phyloP scores from a whole-genome alignment of 805 yeast genomes.

The Limtongozyma cylindracea region DNA sequence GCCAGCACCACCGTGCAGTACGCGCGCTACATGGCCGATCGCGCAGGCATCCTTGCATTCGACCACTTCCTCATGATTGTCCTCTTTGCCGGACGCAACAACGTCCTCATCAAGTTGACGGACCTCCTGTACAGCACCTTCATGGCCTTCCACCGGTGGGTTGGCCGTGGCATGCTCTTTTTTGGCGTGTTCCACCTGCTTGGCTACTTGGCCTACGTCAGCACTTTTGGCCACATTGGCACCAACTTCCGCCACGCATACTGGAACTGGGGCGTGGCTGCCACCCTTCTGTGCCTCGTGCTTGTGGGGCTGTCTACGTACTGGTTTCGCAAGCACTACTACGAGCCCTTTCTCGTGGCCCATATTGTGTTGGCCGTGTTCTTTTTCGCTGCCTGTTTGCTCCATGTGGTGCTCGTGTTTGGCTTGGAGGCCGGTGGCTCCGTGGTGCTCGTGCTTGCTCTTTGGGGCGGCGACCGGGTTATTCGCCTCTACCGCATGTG shows the following conservation, averaged over 20 bases:
- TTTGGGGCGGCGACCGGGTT: slow-evolving; percentile 10
- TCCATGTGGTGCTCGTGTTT: slow-evolving; percentile 14
- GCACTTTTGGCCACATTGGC: too few relatives aligned
- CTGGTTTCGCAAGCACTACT: slow-evolving; percentile 17
- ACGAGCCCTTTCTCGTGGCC: slow-evolving; percentile 13
- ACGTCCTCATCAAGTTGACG: slow-evolving; percentile 10
- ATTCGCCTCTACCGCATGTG: slow-evolving; percentile 27
- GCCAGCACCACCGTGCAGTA: too few relatives aligned
- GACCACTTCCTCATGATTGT: slow-evolving; percentile 3
- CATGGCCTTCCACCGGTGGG: slow-evolving; percentile 30
- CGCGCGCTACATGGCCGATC: too few relatives aligned
- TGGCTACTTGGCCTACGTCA: too few relatives aligned
- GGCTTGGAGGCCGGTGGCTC: slow-evolving; percentile 2
- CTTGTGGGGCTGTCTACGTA: too few relatives aligned
- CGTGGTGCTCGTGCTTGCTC: too few relatives aligned
- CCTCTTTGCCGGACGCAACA: slow-evolving; percentile 4
- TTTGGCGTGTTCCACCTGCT: slow-evolving; percentile 16
- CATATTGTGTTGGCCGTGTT: slow-evolving; percentile 12
- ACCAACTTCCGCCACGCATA: too few relatives aligned
- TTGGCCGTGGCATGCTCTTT: slow-evolving; percentile 17
- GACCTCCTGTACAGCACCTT: slow-evolving; percentile 19
- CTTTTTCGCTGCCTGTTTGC: slow-evolving; percentile 19
- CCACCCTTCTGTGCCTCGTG: too few relatives aligned
- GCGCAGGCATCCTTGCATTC: too few relatives aligned
- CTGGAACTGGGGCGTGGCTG: too few relatives aligned